Evolutionary conservation across 1,284 basidiomycete genomes (phyloP), one percentile per base, ranked within the genome.

Genomic region (Ganoderma sp.): DNA sequence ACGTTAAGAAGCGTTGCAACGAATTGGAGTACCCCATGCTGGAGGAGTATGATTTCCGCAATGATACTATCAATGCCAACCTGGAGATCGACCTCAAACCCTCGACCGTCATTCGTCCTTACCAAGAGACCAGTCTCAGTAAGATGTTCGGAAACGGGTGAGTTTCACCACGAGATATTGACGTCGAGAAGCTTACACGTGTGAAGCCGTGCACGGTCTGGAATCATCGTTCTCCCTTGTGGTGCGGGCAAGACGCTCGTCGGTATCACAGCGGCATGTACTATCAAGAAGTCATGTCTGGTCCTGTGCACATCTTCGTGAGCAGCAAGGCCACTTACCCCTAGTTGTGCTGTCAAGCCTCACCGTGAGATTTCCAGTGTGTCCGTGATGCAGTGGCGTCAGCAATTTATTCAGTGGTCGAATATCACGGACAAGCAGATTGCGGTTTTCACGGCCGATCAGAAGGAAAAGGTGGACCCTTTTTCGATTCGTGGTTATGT

Each of bases 131-230:
- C 59, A 96, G 93, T 78, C 82, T 98, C 61, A 96, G 95, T 73
- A 99, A 99, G 81, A 98, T 99, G 97, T 98, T 98, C 79, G 97
- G 97, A 67, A 98, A 99, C 79, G 97, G 95, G 92, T 94, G 77
- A 67, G 86, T 77, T 14, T 48, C 8, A 12, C 34, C 42, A 41
- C 52, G 48, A 39, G 37, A 39, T 14, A 34, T 52, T 42, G 15
- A 7, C 15, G 19, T 2, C 12, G 2, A 2, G 22, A 2, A 14
- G 14, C 61, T 74, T 37, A 73, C 62, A 32, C 32, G 58, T 60
- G 37, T 39, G 34, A 69, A 96, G 96, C 62, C 96, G 97, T 77
- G 97, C 97, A 58, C 89, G 97, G 67, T 99, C 97, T 61, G 98
- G 98, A 3, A 99, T 99, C 75, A 99, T 99, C 72, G 98, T 99